phyloP scores from a whole-genome alignment of 805 yeast genomes.

The Saccharomycopsis javanensis region DNA sequence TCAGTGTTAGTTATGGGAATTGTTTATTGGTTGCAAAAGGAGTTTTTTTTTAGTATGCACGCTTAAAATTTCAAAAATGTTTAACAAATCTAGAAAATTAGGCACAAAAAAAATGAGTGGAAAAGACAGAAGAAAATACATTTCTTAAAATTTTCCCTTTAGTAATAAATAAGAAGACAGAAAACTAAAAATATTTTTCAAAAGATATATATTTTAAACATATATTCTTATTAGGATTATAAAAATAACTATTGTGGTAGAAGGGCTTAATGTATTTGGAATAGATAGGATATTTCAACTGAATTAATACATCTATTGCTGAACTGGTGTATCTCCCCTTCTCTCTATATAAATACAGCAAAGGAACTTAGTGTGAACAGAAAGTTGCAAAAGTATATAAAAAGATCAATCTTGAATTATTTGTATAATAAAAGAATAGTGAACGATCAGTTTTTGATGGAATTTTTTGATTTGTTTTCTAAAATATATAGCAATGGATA shows the following conservation, averaged over 20 bases:
- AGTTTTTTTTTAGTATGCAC: not conserved
- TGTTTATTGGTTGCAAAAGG: not conserved
- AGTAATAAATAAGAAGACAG: no score
- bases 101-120: not conserved
- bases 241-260: no score
- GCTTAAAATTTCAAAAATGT: not conserved
- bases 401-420: no score
- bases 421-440: no score
- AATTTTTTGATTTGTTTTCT: not conserved
- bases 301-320: no score
- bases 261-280: not conserved
- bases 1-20: not conserved
- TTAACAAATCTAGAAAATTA: not conserved
- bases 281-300: not conserved
- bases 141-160: no score
- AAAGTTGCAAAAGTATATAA: not conserved
- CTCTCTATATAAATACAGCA: not conserved
- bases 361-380: not conserved
- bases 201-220: no score
- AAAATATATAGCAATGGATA: not conserved
- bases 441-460: not conserved
- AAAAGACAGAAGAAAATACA: not conserved
- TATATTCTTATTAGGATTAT: not conserved
- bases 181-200: not conserved
- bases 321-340: no score